Evolutionary conservation across 1,284 basidiomycete genomes (phyloP).

Genomic region (Melampsora americana): DNA sequence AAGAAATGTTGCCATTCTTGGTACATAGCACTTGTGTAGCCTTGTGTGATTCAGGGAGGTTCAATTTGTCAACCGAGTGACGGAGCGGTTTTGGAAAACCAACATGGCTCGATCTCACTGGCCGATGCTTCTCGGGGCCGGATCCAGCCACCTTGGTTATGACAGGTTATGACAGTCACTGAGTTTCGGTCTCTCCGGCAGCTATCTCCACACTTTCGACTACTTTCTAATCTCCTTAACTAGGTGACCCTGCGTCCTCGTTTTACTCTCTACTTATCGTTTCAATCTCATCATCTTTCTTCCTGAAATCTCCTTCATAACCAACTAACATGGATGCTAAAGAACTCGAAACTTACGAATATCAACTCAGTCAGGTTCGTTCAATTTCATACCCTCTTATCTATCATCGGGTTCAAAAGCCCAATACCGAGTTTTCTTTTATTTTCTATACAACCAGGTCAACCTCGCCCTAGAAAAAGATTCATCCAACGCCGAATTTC

Average conservation of each 20-base stretch:
- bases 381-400: neutral
- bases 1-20: too few species aligned
- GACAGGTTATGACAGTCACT: too few species aligned
- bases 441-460: constrained; percentile 71
- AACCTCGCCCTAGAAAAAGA: constrained; percentile 78
- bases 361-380: constrained; percentile 45
- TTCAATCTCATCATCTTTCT: neutral
- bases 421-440: constrained; percentile 43
- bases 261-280: neutral
- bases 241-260: neutral
- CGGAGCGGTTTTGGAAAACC: too few species aligned
- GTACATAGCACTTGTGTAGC: too few species aligned
- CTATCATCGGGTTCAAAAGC: constrained; percentile 7
- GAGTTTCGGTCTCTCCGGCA: too few species aligned
- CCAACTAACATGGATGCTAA: constrained; percentile 33
- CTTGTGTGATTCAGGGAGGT: too few species aligned
- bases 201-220: neutral
- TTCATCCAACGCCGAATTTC: constrained; percentile 71
- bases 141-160: too few species aligned
- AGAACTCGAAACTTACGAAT: constrained; percentile 47
- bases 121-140: too few species aligned
- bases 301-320: neutral
- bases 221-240: neutral
- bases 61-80: too few species aligned
- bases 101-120: too few species aligned